Percentiles rank a stretch among this genome's conserved stretches.
phyloP scores from a whole-genome alignment of 1,284 basidiomycete species.

The Cryptococcus sp. region DNA sequence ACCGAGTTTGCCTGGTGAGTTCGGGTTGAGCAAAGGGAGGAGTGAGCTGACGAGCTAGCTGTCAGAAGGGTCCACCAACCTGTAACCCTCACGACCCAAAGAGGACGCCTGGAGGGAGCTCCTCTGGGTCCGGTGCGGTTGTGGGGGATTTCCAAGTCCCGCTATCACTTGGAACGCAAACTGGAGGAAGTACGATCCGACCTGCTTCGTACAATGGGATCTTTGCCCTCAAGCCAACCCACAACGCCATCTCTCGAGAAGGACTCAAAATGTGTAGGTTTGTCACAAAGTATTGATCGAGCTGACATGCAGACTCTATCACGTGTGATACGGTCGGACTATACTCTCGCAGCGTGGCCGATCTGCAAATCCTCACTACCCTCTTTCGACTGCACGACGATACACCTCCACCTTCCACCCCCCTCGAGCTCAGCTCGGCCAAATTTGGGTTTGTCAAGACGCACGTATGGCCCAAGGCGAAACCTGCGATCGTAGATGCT shows the following conservation, averaged over 20 bases:
- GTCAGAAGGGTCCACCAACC: slow-evolving; percentile 23
- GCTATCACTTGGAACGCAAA: slow-evolving; percentile 30
- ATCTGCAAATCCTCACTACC: slow-evolving; percentile 25
- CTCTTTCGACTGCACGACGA: slow-evolving; percentile 31
- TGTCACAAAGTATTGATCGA: no score
- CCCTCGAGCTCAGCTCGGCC: slow-evolving; percentile 13
- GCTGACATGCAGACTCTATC: slow-evolving; percentile 31
- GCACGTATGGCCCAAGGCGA: slow-evolving; percentile 20
- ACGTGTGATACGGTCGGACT: slow-evolving; percentile 37
- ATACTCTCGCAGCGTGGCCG: slow-evolving; percentile 28
- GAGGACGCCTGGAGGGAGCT: slow-evolving; percentile 32
- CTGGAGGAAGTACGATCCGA: slow-evolving; percentile 27
- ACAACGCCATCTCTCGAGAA: slow-evolving; percentile 35
- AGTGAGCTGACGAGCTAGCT: slow-evolving; percentile 7
- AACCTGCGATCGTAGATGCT: slow-evolving; percentile 7
- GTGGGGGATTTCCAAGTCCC: slow-evolving; percentile 36
- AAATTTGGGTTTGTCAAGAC: slow-evolving; percentile 31
- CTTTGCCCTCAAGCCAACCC: slow-evolving; percentile 36
- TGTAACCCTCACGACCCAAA: slow-evolving; percentile 29
- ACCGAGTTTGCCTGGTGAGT: slow-evolving; percentile 35
- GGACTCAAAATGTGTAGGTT: slow-evolving; percentile 33
- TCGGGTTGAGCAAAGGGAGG: background rate
- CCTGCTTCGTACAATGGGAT: slow-evolving; percentile 39
- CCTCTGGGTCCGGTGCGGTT: slow-evolving; percentile 34
- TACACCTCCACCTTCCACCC: slow-evolving; percentile 8